phyloP scores from a whole-genome alignment of 495 filamentous ascomycete genomes.

The Penicillium roqueforti region DNA sequence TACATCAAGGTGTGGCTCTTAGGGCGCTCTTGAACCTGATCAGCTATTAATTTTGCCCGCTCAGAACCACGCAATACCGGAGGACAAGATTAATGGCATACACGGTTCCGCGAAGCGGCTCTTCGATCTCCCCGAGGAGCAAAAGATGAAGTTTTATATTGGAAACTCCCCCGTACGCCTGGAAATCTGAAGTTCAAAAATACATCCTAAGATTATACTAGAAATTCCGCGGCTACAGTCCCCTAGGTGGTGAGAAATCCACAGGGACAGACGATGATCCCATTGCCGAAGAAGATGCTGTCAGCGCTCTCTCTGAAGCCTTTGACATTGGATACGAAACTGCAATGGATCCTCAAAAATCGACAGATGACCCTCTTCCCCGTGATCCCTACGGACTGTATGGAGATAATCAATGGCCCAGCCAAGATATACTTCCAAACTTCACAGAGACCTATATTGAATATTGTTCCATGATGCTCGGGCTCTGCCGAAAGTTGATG shows the following conservation, averaged over 20 bases:
- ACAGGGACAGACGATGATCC: slow-evolving; percentile 20
- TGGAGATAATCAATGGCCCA: slow-evolving; percentile 30
- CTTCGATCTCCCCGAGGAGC: slow-evolving; percentile 45
- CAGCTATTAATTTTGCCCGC: slow-evolving; percentile 17
- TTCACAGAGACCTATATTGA: slow-evolving; percentile 16
- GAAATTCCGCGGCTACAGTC: slow-evolving; percentile 38
- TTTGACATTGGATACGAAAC: slow-evolving; percentile 42
- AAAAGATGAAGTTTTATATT: slow-evolving; percentile 43
- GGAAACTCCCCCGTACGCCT: slow-evolving; percentile 32
- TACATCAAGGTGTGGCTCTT: slow-evolving; percentile 38
- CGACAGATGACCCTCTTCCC: slow-evolving; percentile 12
- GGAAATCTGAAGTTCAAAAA: neutral
- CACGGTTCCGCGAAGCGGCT: slow-evolving; percentile 40
- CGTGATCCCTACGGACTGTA: slow-evolving; percentile 21
- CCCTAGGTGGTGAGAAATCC: slow-evolving; percentile 25
- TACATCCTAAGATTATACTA: neutral
- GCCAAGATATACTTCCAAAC: slow-evolving; percentile 17
- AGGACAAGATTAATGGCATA: slow-evolving; percentile 30
- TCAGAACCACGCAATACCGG: slow-evolving; percentile 38
- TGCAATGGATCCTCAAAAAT: slow-evolving; percentile 25
- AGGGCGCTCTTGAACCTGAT: neutral
- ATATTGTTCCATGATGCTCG: slow-evolving; percentile 29
- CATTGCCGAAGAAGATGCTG: slow-evolving; percentile 11
- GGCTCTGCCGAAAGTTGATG: slow-evolving; percentile 33
- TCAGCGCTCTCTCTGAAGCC: slow-evolving; percentile 33